phyloP scores from a whole-genome alignment of 1,284 basidiomycete genomes.

The Meira nashicola region DNA sequence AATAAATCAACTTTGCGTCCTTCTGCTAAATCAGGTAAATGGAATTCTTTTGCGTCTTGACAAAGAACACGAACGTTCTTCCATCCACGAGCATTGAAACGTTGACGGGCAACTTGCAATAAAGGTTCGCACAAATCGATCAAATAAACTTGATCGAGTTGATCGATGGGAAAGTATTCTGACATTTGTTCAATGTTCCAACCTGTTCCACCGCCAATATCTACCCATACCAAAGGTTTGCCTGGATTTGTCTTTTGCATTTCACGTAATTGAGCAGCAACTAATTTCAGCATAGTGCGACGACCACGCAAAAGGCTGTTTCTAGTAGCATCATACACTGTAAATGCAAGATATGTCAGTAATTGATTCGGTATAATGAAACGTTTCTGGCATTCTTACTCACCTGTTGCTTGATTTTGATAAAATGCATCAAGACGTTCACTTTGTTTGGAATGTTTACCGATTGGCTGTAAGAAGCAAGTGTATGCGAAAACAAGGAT shows the following conservation, averaged over 20 bases:
- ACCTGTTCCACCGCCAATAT: slow-evolving; percentile 76
- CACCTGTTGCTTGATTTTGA: slow-evolving; percentile 46
- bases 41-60: slow-evolving; percentile 70
- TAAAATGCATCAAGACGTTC: slow-evolving; percentile 51
- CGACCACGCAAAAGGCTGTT: slow-evolving; percentile 48
- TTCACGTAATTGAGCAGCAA: slow-evolving; percentile 64
- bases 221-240: slow-evolving; percentile 69
- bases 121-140: slow-evolving; percentile 72
- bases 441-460: slow-evolving; percentile 46
- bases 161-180: slow-evolving; percentile 60
- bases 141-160: slow-evolving; percentile 62
- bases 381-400: neutral
- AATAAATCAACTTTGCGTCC: slow-evolving; percentile 49
- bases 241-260: slow-evolving; percentile 54
- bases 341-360: neutral
- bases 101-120: slow-evolving; percentile 66
- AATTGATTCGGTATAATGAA: neutral
- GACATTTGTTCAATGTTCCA: slow-evolving; percentile 81
- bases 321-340: slow-evolving; percentile 50
- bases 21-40: slow-evolving; percentile 58
- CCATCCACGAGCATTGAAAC: slow-evolving; percentile 68
- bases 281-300: slow-evolving; percentile 50
- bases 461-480: slow-evolving; percentile 52
- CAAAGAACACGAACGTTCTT: slow-evolving; percentile 70
- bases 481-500: slow-evolving; percentile 45